A percentile compares a stretch with the other conserved stretches of the same genome.
phyloP scores from a whole-genome alignment of 2,329 filamentous ascomycete genomes.

The Cladophialophora yegresii region DNA sequence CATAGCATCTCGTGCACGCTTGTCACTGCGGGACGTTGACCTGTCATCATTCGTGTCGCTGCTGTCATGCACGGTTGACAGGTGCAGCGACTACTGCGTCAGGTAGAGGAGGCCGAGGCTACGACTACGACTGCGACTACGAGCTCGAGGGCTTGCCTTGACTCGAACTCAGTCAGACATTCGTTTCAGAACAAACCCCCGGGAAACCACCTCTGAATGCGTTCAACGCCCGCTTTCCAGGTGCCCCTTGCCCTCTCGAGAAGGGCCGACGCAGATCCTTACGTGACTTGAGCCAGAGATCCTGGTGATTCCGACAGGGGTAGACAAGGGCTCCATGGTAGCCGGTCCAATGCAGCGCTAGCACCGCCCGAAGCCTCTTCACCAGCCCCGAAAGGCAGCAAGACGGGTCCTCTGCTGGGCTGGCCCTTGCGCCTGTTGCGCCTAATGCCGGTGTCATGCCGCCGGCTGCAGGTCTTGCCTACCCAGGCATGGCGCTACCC shows the following conservation, averaged over 20 bases:
- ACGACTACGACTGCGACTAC: too few relatives aligned
- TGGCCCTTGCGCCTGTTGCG: constrained; percentile 7
- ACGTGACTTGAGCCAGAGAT: neutral
- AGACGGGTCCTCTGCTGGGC: constrained; percentile 1
- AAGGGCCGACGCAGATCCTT: constrained; percentile 10
- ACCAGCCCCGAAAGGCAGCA: neutral
- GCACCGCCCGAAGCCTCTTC: neutral
- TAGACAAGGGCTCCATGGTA: neutral
- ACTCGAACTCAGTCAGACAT: neutral
- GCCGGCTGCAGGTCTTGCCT: constrained; percentile 21
- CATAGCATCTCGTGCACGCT: neutral
- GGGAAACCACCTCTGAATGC: neutral
- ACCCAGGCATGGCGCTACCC: constrained; percentile 9
- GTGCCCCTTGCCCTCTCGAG: constrained; percentile 2
- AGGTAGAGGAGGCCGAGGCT: too few relatives aligned
- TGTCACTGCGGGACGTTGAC: neutral
- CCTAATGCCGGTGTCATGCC: constrained; percentile 18
- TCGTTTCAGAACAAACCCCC: neutral
- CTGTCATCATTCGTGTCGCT: neutral
- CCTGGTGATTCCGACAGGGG: neutral
- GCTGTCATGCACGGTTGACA: neutral
- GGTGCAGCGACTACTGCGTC: neutral
- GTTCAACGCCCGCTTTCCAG: neutral
- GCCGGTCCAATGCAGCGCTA: constrained; percentile 3
- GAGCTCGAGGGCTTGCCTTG: neutral